These are phyloP conservation scores for Fusarium keratoplasticum DNA, from an alignment of 2,329 filamentous ascomycete genomes.

Conservation along the genomic window DNA sequence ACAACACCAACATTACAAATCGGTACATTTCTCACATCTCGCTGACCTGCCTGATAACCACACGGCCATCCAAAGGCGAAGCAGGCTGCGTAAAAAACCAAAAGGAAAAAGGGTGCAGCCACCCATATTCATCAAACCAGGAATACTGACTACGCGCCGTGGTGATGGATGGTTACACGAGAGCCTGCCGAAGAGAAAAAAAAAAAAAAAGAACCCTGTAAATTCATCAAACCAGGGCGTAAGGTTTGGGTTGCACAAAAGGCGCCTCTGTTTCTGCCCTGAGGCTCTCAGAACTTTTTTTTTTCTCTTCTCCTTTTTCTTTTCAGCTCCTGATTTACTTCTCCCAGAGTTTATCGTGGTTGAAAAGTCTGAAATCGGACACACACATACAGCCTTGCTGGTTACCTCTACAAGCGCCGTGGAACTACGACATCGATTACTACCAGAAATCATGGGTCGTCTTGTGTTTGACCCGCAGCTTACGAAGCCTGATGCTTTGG, in stretches of 20 bases:
- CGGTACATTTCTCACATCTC: neutral
- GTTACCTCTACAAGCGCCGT: neutral
- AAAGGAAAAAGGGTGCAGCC: too few relatives aligned
- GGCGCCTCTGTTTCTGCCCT: neutral
- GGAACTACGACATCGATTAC: neutral
- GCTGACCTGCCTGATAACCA: neutral
- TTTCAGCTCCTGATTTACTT: neutral
- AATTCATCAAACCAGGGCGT: neutral
- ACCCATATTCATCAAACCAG: neutral
- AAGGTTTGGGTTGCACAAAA: neutral
- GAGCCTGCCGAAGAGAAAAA: neutral
- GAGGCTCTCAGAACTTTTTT: neutral
- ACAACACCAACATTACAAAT: neutral
- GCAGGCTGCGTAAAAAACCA: neutral
- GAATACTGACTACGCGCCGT: neutral
- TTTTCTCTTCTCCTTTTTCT: neutral
- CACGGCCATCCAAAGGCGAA: neutral
- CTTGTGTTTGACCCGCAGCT: conserved; percentile 26
- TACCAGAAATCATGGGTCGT: neutral
- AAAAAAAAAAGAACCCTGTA: neutral
- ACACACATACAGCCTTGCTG: neutral
- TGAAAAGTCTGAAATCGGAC: neutral
- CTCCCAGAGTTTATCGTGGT: neutral
- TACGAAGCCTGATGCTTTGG: conserved; percentile 28
- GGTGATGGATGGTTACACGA: neutral